A percentile compares a stretch with the other conserved stretches of the same genome.
Evolutionary conservation across 345 rosid species (phyloP).

Genomic region (Isatis tinctoria): DNA sequence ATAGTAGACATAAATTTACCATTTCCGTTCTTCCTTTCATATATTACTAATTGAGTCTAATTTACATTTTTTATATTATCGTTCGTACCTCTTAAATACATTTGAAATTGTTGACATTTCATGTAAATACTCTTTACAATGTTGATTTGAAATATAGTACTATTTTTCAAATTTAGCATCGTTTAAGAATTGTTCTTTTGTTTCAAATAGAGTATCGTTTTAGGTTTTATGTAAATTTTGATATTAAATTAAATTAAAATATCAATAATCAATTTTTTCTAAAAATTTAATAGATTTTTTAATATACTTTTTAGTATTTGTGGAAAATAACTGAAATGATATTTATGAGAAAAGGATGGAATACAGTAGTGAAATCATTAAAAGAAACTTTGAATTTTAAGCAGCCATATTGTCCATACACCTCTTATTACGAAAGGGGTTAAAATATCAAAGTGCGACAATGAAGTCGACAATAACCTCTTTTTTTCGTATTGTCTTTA

Average conservation of each 20-base stretch:
- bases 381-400: slow-evolving; percentile 26
- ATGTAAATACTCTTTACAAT: not conserved
- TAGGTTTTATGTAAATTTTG: no score
- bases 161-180: no score
- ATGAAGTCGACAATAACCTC: slow-evolving; percentile 30
- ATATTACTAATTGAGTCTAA: not conserved
- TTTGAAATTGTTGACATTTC: not conserved
- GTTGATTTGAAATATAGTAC: not conserved
- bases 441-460: slow-evolving; percentile 28
- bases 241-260: no score
- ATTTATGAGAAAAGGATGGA: no score
- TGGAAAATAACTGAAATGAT: no score
- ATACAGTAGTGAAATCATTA: not conserved
- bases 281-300: no score
- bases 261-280: no score
- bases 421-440: slow-evolving; percentile 18
- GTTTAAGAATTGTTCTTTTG: no score
- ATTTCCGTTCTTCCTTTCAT: not conserved
- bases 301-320: no score
- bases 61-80: not conserved
- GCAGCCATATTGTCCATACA: slow-evolving; percentile 29
- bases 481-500: slow-evolving; percentile 26
- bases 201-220: no score
- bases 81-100: slow-evolving; percentile 5
- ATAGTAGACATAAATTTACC: not conserved